phyloP scores from a whole-genome alignment of 1,139 yeast species.

The Yamadazyma epiphylla region DNA sequence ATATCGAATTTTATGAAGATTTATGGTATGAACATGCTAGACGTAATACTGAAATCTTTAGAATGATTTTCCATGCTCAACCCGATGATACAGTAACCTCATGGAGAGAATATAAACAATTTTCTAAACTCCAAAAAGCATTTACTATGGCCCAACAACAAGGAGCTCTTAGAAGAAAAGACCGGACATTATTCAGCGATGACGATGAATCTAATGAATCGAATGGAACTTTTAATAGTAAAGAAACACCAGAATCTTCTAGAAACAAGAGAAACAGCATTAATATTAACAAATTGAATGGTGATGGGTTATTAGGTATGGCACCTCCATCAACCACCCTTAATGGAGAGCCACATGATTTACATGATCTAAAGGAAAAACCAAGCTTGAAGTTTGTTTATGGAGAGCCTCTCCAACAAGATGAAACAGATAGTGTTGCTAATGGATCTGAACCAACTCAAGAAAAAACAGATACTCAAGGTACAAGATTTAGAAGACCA shows the following conservation, averaged over 20 bases:
- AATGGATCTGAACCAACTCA: slow-evolving; percentile 6
- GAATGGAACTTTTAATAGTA: slow-evolving; percentile 11
- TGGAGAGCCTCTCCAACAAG: slow-evolving; percentile 4
- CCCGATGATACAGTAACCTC: slow-evolving; percentile 87
- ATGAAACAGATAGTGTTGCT: slow-evolving; percentile 5
- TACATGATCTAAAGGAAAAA: slow-evolving; percentile 16
- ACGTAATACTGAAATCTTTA: slow-evolving; percentile 74
- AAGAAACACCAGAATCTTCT: slow-evolving; percentile 3
- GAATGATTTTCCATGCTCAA: slow-evolving; percentile 87
- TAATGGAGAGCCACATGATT: too few relatives aligned
- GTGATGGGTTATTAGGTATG: slow-evolving; percentile 37
- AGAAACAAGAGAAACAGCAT: slow-evolving; percentile 11
- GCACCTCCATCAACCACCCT: slow-evolving; percentile 26
- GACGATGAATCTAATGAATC: slow-evolving; percentile 10
- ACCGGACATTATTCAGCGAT: slow-evolving; percentile 13
- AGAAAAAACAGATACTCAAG: slow-evolving; percentile 4
- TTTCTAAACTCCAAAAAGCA: slow-evolving; percentile 52
- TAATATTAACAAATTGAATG: slow-evolving; percentile 20
- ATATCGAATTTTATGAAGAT: slow-evolving; percentile 75
- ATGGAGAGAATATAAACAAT: slow-evolving; percentile 87
- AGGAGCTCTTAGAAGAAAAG: slow-evolving; percentile 29
- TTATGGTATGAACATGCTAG: slow-evolving; percentile 85
- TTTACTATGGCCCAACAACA: slow-evolving; percentile 49
- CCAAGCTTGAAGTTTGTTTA: slow-evolving; percentile 9
- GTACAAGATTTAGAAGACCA: slow-evolving; percentile 19